These are phyloP conservation scores for Asterochloris sp. DNA, from an alignment of 139 green algal genomes.

Conservation along the genomic window DNA sequence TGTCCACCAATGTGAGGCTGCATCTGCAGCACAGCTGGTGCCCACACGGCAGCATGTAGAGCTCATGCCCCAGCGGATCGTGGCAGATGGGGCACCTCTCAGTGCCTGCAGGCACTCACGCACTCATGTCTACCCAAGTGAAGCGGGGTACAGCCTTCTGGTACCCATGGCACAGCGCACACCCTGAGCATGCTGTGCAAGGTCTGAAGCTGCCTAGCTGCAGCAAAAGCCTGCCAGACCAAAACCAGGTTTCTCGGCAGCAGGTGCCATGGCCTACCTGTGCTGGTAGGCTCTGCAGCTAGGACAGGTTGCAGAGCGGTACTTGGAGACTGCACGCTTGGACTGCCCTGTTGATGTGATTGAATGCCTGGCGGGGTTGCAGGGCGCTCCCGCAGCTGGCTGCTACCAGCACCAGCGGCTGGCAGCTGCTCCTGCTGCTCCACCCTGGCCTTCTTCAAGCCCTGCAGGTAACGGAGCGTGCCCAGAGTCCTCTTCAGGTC, in stretches of 20 bases:
- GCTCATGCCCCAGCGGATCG: slow-evolving; percentile 42
- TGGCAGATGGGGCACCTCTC: slow-evolving; percentile 75
- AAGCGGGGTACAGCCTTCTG: no score
- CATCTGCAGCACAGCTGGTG: slow-evolving; percentile 69
- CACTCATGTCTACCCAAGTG: no score
- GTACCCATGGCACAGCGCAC: no score
- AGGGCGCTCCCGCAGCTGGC: not conserved
- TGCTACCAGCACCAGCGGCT: slow-evolving; percentile 3
- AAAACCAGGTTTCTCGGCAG: not conserved
- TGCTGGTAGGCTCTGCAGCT: not conserved
- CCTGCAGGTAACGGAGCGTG: slow-evolving; percentile 77
- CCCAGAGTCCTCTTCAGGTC: slow-evolving; percentile 56
- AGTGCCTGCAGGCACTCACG: not conserved
- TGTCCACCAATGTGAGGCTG: slow-evolving; percentile 47
- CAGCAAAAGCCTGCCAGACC: not conserved
- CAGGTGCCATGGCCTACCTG: not conserved
- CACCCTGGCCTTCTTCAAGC: slow-evolving; percentile 24
- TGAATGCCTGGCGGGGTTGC: not conserved
- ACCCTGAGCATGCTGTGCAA: no score
- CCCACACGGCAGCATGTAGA: slow-evolving; percentile 68
- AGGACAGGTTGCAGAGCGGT: not conserved
- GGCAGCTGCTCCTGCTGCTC: not conserved
- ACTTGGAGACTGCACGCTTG: no score
- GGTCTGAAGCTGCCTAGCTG: no score
- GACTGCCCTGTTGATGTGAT: not conserved